Evolutionary conservation across 495 filamentous ascomycete genomes (phyloP), one percentile per base, ranked within the genome.

Genomic region (Acidomyces sp.): DNA sequence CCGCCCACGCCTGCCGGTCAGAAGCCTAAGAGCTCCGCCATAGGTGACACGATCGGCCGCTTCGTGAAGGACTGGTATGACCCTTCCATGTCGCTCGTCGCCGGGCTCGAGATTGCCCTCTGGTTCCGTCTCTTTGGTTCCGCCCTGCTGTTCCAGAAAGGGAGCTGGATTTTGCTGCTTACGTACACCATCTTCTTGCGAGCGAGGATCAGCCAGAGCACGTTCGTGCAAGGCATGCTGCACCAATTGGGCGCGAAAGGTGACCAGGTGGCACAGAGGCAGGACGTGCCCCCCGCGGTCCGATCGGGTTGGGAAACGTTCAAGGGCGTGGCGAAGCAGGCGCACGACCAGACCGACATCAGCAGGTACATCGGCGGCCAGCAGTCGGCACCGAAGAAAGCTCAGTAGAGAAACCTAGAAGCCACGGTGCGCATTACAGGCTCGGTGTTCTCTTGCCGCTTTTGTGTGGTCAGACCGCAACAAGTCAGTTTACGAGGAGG

Each of bases 1-100:
- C 20, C 49, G 39, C 34, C 62, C 37, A 71, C 75, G 37, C 77
- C 76, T 57, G 66, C 76, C 15, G 69, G 71, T 41, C 65, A 66
- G 52, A 74, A 73, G 57, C 66, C 75, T 45, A 78, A 78, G 52
- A 68, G 80, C 6, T 51, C 56, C 10, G 53, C 28, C 23, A 55
- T 83, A 18, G 74, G 81, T 12, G 85, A 95, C 39, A 74, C 67
- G 44, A 93, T 97, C 57, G 85, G 84, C 35, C 66, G 67, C 45
- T 97, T 97, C 56, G 86, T 97, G 60, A 97, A 95, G 74, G 75
- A 87, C 58, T 93, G 96, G 70, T 96, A 96, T 56, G 92, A 96
- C 59, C 62, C 72, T 33, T 61, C 57, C 55, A 67, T 67, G 63
- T 58, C 52, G 9, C 47, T 66, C 24, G 63, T 67, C 20, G 63